Conservation (phyloP, 2,329 filamentous ascomycete genomes). For the Diaporthe sp. region DNA sequence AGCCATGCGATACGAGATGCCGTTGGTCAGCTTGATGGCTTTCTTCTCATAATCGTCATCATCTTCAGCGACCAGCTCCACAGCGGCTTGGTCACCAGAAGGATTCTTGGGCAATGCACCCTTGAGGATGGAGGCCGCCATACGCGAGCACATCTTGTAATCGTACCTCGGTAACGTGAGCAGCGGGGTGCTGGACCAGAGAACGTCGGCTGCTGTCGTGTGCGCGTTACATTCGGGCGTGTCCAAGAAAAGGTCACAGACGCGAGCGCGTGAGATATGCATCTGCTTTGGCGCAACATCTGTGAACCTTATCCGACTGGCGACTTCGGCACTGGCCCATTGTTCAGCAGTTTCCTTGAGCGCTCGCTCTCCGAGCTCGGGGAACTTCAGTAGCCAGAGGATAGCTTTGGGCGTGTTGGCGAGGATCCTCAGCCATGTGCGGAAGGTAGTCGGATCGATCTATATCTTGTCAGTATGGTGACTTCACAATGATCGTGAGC, state of each 20-base stretch:
- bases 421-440: slow-evolving; percentile 93
- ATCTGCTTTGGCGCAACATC: slow-evolving; percentile 95
- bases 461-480: slow-evolving; percentile 47
- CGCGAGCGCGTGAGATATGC: slow-evolving; percentile 90
- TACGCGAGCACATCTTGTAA: slow-evolving; percentile 99
- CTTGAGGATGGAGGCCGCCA: slow-evolving; percentile 93
- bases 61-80: slow-evolving; percentile 79
- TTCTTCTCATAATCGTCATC: slow-evolving; percentile 88
- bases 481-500: neutral
- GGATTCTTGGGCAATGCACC: slow-evolving; percentile 82
- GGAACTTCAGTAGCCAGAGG: slow-evolving; percentile 96
- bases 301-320: slow-evolving; percentile 89
- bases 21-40: slow-evolving; percentile 74
- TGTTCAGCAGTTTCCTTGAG: slow-evolving; percentile 80
- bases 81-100: slow-evolving; percentile 74
- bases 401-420: slow-evolving; percentile 86
- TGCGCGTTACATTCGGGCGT: slow-evolving; percentile 99
- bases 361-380: slow-evolving; percentile 90
- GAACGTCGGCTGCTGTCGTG: slow-evolving; percentile 93
- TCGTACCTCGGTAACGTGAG: slow-evolving; percentile 90
- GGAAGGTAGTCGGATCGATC: slow-evolving; percentile 98
- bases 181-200: slow-evolving; percentile 96
- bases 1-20: slow-evolving; percentile 67
- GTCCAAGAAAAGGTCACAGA: slow-evolving; percentile 95
- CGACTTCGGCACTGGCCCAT: slow-evolving; percentile 89